Evolutionary conservation across 805 yeast genomes (phyloP).

Genomic region (Blastobotrys terrestris): DNA sequence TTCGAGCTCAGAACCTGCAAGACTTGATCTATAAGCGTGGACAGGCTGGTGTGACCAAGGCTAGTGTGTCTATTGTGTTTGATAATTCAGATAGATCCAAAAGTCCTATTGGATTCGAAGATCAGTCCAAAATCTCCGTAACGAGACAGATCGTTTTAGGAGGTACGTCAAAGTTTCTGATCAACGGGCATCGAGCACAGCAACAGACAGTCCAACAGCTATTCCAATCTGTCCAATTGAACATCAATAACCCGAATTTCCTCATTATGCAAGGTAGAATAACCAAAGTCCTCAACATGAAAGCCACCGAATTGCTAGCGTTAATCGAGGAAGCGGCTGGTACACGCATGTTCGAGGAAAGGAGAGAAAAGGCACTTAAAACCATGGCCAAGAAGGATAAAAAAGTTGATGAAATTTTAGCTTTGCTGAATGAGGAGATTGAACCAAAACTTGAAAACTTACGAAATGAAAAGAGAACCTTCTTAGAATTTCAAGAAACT

Average conservation of each 20-base stretch:
- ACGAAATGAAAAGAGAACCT: conserved; percentile 73
- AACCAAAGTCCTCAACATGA: conserved; percentile 95
- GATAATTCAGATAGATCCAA: conserved; percentile 71
- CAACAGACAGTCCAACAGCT: conserved; percentile 85
- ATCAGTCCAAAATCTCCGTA: conserved; percentile 71
- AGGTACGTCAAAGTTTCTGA: conserved; percentile 84
- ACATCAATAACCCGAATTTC: conserved; percentile 94
- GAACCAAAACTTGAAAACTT: conserved; percentile 84
- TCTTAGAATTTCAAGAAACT: conserved; percentile 78
- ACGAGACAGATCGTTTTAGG: conserved; percentile 89
- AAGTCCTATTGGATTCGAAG: conserved; percentile 85
- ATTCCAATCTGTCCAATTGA: conserved; percentile 91
- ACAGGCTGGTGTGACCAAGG: conserved; percentile 96
- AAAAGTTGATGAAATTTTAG: conserved; percentile 70
- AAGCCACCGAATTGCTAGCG: conserved; percentile 81
- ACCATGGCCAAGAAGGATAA: conserved; percentile 89
- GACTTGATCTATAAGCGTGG: conserved; percentile 96
- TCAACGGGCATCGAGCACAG: conserved; percentile 94
- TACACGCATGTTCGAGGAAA: conserved; percentile 88
- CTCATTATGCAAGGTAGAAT: conserved; percentile 98
- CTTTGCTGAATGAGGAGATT: conserved; percentile 74
- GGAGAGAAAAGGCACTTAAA: conserved; percentile 84
- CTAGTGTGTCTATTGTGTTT: conserved; percentile 92
- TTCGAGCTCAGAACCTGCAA: conserved; percentile 86
- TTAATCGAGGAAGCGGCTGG: conserved; percentile 98